These are phyloP conservation scores for Debaryomyces tyrocola DNA, from an alignment of 805 yeast species.

Conservation along the genomic window DNA sequence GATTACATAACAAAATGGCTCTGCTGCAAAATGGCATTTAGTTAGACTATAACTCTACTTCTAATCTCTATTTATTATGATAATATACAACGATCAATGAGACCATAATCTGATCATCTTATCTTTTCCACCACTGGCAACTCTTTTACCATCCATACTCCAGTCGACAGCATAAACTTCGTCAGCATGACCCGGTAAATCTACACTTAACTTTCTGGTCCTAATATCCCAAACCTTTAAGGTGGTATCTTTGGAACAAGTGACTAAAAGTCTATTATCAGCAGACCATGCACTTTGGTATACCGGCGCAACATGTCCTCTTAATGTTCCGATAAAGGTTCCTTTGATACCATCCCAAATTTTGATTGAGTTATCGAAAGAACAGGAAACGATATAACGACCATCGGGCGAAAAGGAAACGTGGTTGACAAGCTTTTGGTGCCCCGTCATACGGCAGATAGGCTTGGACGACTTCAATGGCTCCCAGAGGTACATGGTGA, in stretches of 20 bases:
- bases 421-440: constrained; percentile 93
- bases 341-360: constrained; percentile 96
- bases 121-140: constrained; percentile 98
- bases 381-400: constrained; percentile 82
- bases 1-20: not conserved
- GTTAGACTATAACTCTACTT: not conserved
- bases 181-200: constrained; percentile 93
- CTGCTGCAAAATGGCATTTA: not conserved
- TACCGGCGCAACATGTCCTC: constrained; percentile 98
- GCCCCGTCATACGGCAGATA: constrained; percentile 92
- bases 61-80: not conserved
- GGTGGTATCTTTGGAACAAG: constrained; percentile 95
- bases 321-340: constrained; percentile 79
- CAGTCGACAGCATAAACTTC: constrained; percentile 97
- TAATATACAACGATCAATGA: constrained; percentile 36
- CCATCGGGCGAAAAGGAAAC: constrained; percentile 97
- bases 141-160: constrained; percentile 92
- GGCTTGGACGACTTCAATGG: constrained; percentile 82
- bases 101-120: constrained; percentile 94
- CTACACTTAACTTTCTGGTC: constrained; percentile 79
- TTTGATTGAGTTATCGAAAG: constrained; percentile 93
- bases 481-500: constrained; percentile 97
- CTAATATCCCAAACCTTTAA: constrained; percentile 94
- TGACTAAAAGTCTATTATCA: constrained; percentile 85
- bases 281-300: constrained; percentile 98